Evolutionary conservation across 306 rosid species (phyloP), one percentile per base, ranked within the genome.

Genomic region (Astragalus membranaceus): DNA sequence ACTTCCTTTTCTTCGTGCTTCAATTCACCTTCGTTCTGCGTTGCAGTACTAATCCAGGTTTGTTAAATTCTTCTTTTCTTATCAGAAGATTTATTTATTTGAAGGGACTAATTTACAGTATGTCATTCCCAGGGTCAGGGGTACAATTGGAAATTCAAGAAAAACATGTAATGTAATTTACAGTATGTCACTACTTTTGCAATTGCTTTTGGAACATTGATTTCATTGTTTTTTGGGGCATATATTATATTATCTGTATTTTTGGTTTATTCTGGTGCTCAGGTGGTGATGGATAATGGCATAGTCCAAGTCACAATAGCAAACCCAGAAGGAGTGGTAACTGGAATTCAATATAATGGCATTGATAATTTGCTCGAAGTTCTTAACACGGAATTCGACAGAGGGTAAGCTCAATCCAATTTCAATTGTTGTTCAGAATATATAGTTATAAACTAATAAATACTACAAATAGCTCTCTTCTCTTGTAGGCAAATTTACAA

Each of bases 231-330:
- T 14, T 36, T 3, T 13, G 7, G 10, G 10, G 3, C 3, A 36
- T 51, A 11, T 13, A 54, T 15, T 14, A 15, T 49, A 30, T 39
- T 15, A 4, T 11, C 1, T 6, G 2, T 17, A 1, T 4, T 26
- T 43, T 7, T 20, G 13, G 29, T 59, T 26, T 37, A 37, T 56
- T 68, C 5, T 20, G 23, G 23, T 69, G 78, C 66, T 8, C 54
- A 94, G 99, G 92, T 94, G 73, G 73, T 85, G 42, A 79, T 94
- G 82, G 99, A 89, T 74, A 94, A 94, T 86, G 99, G 97, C 68
- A 87, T 94, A 75, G 78, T 87, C 13, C 89, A 87, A 72, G 88
- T 94, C 0, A 91, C 85, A 4, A 49, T 94, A 79, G 85, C 99
- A 33, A 89, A 85, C 26, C 97, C 99, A 0, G 95, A 57, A 60